phyloP scores from a whole-genome alignment of 1,284 basidiomycete species.

The Austroboletus niveus region DNA sequence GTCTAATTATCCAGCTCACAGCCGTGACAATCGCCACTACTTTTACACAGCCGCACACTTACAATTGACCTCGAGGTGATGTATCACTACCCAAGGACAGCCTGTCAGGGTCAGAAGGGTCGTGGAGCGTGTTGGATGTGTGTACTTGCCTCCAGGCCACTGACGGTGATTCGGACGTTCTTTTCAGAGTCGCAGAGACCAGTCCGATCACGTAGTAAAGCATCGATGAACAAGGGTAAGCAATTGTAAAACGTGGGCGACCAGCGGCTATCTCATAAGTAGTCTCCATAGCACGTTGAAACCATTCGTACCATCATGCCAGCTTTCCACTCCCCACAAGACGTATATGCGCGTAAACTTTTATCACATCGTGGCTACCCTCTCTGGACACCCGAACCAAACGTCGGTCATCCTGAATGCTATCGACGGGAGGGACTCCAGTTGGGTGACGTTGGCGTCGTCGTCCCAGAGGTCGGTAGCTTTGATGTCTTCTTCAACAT shows the following conservation, averaged over 20 bases:
- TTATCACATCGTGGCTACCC: conserved; percentile 26
- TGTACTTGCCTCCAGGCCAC: conserved; percentile 77
- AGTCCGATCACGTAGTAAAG: conserved; percentile 81
- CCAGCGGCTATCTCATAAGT: too few species aligned
- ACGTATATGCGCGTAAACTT: neutral
- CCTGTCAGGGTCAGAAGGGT: conserved; percentile 41
- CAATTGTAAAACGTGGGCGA: too few species aligned
- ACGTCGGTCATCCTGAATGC: conserved; percentile 9
- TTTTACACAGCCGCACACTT: too few species aligned
- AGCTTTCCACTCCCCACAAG: neutral
- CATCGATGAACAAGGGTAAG: conserved; percentile 46
- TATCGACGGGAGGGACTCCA: neutral
- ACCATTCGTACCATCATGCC: too few species aligned
- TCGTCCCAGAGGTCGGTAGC: too few species aligned
- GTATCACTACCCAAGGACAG: conserved; percentile 46
- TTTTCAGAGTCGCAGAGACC: conserved; percentile 87
- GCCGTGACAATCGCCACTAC: too few species aligned
- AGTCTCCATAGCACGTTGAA: too few species aligned
- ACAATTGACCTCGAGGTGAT: too few species aligned
- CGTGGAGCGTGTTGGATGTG: neutral
- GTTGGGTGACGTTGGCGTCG: too few species aligned
- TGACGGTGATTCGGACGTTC: conserved; percentile 78
- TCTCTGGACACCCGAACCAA: conserved; percentile 25
- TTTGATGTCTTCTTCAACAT: too few species aligned
- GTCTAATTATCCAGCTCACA: too few species aligned